Conservation (phyloP, 306 rosid genomes). For the Prunus dulcis region DNA sequence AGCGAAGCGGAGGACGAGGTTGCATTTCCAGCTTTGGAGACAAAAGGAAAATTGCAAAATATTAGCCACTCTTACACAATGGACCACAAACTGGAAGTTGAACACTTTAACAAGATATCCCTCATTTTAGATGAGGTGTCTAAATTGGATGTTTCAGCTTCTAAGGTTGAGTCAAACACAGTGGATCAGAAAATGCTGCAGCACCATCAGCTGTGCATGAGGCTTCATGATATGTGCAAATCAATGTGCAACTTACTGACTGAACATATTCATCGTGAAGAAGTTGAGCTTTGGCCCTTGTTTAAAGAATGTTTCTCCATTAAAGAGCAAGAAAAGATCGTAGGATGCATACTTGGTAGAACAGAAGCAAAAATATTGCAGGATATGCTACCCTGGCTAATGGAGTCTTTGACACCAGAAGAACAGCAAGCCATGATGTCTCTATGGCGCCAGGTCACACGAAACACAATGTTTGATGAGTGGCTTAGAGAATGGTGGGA, state of each 20-base stretch:
- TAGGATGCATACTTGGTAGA: constrained; percentile 88
- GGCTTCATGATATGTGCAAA: constrained; percentile 68
- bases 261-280: constrained; percentile 73
- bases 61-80: constrained; percentile 80
- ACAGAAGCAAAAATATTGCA: constrained; percentile 69
- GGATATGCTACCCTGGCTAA: constrained; percentile 94
- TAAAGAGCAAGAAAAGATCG: constrained; percentile 71
- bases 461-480: constrained; percentile 84
- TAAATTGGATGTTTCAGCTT: constrained; percentile 44
- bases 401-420: constrained; percentile 70
- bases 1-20: constrained; percentile 90
- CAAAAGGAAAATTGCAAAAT: constrained; percentile 64
- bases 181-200: constrained; percentile 38
- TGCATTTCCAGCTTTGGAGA: constrained; percentile 96
- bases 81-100: constrained; percentile 75
- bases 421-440: constrained; percentile 75
- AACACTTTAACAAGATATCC: constrained; percentile 56
- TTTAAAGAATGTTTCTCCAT: constrained; percentile 66
- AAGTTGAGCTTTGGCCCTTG: constrained; percentile 75
- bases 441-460: constrained; percentile 74
- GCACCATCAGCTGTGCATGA: constrained; percentile 50
- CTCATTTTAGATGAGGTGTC: constrained; percentile 59
- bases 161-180: constrained; percentile 30
- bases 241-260: constrained; percentile 56
- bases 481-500: constrained; percentile 96